These are phyloP conservation scores for Acer campestre DNA, from an alignment of 345 rosid genomes.

Conservation along the genomic window DNA sequence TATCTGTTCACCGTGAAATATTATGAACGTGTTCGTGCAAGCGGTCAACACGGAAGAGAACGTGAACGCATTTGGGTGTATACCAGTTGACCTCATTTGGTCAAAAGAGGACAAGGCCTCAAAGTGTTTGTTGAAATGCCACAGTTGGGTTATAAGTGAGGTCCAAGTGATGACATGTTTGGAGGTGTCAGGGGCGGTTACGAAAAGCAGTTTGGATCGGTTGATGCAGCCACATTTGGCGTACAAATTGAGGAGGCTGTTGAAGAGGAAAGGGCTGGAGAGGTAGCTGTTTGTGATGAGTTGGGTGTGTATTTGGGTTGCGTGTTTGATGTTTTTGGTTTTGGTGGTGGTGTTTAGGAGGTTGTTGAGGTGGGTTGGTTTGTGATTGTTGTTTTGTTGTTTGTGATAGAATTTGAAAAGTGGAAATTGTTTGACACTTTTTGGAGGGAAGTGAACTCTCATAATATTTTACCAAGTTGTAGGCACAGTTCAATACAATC, in stretches of 20 bases:
- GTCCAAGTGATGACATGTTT: conserved; percentile 43
- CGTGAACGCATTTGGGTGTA: no score
- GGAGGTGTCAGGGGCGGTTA: conserved; percentile 3
- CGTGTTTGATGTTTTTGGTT: conserved; percentile 32
- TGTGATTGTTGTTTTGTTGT: no score
- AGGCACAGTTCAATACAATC: not conserved
- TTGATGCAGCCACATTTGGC: conserved; percentile 6
- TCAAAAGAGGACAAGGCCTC: conserved; percentile 28
- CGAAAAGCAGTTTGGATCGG: no score
- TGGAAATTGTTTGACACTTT: no score
- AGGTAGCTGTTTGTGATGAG: conserved; percentile 16
- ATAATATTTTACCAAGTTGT: not conserved
- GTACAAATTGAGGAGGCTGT: conserved; percentile 38
- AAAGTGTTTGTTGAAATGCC: conserved; percentile 32
- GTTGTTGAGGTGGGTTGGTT: conserved; percentile 28
- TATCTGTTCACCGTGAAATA: conserved; percentile 33
- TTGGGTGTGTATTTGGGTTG: conserved; percentile 37
- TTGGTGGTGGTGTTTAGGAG: conserved; percentile 27
- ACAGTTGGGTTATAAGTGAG: conserved; percentile 35
- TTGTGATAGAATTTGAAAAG: not conserved
- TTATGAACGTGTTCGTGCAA: conserved; percentile 25
- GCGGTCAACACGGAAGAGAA: conserved; percentile 43
- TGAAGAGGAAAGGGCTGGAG: conserved; percentile 37
- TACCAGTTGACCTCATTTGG: no score
- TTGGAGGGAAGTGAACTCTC: conserved; percentile 17